Base-by-base conservation (phyloP, 2,329 filamentous ascomycete species). In the Phyllachora maydis region DNA sequence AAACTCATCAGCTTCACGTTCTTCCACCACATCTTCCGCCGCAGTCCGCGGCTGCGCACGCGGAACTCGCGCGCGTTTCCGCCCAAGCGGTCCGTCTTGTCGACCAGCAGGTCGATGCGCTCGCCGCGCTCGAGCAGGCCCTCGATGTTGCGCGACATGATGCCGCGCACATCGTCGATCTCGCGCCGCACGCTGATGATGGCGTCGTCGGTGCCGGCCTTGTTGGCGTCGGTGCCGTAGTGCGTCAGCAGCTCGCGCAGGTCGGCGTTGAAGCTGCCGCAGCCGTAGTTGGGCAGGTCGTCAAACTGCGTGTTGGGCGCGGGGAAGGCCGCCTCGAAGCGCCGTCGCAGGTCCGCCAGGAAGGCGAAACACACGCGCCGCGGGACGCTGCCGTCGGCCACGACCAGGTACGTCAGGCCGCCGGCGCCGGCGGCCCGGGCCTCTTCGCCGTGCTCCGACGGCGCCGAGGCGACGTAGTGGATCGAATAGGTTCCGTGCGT, bases 21-120 rank as follows among this genome's bases (percentile, higher is more conserved):
- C 70, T 95, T 95, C 85, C 85, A 95, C 88, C 88, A 98, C 88
- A 98, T 95, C 49, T 74, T 65, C 42, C 90, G 65, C 54, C 88
- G 77, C 37, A 98, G 48, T 1, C 81, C 82, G 14, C 82, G 59
- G 45, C 77, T 90, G 35, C 85, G 62, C 11, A 95, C 72, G 24
- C 88, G 59, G 43, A 98, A 98, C 44, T 98, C 88, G 37, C 73
- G 61, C 25, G 88, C 82, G 45, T 70, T 88, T 14, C 78, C 79
- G 9, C 85, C 88, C 18, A 98, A 49, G 20, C 82, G 61, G 44
- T 93, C 85, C 23, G 90, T 98, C 67, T 98, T 93, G 47, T 95
- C 83, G 12, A 98, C 83, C 21, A 98, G 54, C 35, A 93, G 48
- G 50, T 93, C 82, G 41, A 98, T 85, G 32, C 85, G 61, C 61